phyloP scores from a whole-genome alignment of 108 stramenopile genomes.

The Epipyxis sp. region DNA sequence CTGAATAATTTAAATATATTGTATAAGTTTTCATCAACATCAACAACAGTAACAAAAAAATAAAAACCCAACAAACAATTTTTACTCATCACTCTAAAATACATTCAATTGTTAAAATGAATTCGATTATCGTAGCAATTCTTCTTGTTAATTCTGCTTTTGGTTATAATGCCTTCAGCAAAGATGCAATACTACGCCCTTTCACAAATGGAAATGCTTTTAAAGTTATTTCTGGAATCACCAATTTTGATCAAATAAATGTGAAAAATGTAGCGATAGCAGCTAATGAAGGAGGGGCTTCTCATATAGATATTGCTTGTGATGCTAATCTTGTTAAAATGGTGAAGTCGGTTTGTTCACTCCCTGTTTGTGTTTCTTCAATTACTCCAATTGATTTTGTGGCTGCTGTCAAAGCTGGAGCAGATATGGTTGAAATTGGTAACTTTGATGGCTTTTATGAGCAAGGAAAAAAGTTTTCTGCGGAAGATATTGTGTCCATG shows the following conservation, averaged over 20 bases:
- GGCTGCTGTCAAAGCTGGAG: conserved; percentile 49
- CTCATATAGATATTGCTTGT: conserved; percentile 55
- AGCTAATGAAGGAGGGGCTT: conserved; percentile 47
- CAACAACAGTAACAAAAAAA: background rate
- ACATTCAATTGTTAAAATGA: background rate
- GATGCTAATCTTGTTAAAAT: conserved; percentile 44
- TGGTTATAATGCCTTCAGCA: background rate
- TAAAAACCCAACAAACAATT: background rate
- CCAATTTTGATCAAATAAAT: conserved; percentile 50
- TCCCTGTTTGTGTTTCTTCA: conserved; percentile 47
- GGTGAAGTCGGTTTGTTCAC: background rate
- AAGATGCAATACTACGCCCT: background rate
- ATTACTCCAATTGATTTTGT: conserved; percentile 49
- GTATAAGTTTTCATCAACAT: background rate
- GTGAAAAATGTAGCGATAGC: conserved; percentile 51
- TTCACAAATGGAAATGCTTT: conserved; percentile 46
- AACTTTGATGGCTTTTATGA: conserved; percentile 60
- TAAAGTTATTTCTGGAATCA: conserved; percentile 50
- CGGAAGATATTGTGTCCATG: conserved; percentile 51
- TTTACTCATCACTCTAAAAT: background rate
- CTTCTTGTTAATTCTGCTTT: background rate
- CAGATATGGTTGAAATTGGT: conserved; percentile 57
- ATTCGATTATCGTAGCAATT: background rate
- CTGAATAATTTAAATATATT: background rate
- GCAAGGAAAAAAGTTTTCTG: conserved; percentile 48